These are phyloP conservation scores for Alternaria sp. DNA, from an alignment of 2,329 filamentous ascomycete genomes.

Conservation along the genomic window DNA sequence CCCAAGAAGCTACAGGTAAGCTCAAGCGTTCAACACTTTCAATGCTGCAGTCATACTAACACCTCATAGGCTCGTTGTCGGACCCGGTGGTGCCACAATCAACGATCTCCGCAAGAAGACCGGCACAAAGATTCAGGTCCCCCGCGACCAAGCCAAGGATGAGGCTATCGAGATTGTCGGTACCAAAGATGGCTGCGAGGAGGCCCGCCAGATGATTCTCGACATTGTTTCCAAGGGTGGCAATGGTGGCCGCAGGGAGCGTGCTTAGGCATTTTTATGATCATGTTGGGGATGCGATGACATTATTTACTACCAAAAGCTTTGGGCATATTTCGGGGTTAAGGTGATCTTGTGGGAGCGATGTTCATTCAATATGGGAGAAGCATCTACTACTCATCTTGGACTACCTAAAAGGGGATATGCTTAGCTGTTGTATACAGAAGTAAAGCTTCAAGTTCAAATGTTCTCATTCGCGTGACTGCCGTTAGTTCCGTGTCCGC, in stretches of 20 bases:
- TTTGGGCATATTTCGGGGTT: not conserved
- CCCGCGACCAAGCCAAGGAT: constrained; percentile 72
- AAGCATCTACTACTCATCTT: not conserved
- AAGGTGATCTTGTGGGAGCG: not conserved
- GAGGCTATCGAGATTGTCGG: constrained; percentile 94
- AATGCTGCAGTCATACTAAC: constrained; percentile 7
- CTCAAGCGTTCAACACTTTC: not conserved
- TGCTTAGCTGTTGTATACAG: not conserved
- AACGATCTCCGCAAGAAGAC: constrained; percentile 92
- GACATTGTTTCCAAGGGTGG: constrained; percentile 66
- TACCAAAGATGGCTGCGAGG: constrained; percentile 77
- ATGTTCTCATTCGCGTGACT: not conserved
- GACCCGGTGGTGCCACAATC: constrained; percentile 86
- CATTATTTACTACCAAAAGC: not conserved
- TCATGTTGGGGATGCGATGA: not conserved
- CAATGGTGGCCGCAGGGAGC: constrained; percentile 33
- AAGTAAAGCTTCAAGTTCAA: not conserved
- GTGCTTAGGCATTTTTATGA: not conserved
- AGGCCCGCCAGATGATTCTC: constrained; percentile 87
- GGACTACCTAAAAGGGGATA: not conserved
- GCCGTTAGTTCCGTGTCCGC: too few relatives aligned
- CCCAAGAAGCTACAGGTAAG: constrained; percentile 74
- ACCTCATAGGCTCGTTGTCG: constrained; percentile 74
- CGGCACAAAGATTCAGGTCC: constrained; percentile 92
- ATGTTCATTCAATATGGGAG: not conserved